Conservation (phyloP, 306 rosid species). For the Cicer chorassanicum region DNA sequence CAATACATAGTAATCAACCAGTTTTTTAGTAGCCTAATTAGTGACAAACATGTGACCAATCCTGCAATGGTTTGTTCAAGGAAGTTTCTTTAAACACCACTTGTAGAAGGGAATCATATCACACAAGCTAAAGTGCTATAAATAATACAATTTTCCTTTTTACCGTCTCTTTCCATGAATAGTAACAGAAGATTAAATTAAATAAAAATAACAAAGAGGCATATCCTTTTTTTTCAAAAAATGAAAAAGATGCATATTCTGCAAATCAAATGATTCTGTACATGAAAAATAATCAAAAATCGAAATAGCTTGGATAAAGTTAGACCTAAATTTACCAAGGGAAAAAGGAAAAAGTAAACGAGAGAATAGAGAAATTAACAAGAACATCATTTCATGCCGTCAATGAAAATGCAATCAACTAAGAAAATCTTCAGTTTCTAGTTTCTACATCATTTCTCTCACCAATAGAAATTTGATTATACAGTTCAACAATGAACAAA, state of each 20-base stretch:
- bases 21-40: slow-evolving; percentile 11
- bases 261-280: slow-evolving; percentile 8
- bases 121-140: slow-evolving; percentile 25
- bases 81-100: slow-evolving; percentile 9
- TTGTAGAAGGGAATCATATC: neutral
- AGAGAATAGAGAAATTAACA: slow-evolving; percentile 23
- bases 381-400: slow-evolving; percentile 36
- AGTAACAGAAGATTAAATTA: slow-evolving; percentile 19
- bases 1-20: slow-evolving; percentile 26
- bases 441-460: slow-evolving; percentile 26
- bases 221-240: neutral
- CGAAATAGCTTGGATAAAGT: slow-evolving; percentile 1
- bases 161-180: neutral
- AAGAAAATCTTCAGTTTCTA: slow-evolving; percentile 31
- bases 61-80: slow-evolving; percentile 18
- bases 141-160: slow-evolving; percentile 12
- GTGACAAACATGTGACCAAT: slow-evolving; percentile 31
- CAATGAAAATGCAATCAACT: slow-evolving; percentile 27
- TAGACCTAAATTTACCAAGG: slow-evolving; percentile 41
- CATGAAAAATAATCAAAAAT: neutral
- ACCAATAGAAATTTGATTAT: slow-evolving; percentile 9
- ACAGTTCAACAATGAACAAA: slow-evolving; percentile 5
- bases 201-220: neutral
- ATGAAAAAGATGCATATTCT: neutral
- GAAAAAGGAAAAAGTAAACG: slow-evolving; percentile 8